Base-by-base conservation (phyloP, 805 yeast species). In the Komagataella kurtzmanii region DNA sequence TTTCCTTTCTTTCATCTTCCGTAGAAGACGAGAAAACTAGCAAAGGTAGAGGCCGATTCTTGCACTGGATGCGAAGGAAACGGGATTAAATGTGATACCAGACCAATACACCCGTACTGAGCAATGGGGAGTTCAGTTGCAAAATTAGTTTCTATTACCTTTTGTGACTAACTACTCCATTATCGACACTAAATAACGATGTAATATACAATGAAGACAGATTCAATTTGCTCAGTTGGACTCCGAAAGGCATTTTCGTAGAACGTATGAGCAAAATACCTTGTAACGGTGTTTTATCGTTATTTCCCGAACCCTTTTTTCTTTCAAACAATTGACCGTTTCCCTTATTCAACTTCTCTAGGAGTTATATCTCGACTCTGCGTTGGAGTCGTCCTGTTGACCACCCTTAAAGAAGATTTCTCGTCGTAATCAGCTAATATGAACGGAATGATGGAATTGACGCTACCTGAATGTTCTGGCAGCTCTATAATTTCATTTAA, bases 361-460 rank as follows among this genome's bases (percentile, higher is more conserved):
- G 40, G 40, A 30, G 40, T 30, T 8, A 30, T 30, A 30, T 30
- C n/a, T 30, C 40, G 40, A 14, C 40, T 30, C 14, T 4, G 40
- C 12, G 40, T 30, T 30, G 40, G 40, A 8, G 40, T 30, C 14
- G 40, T 19, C n/a, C 51, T 12, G 50, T 61, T 62, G 8, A 51
- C 51, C n/a, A 60, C 56, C 36, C 53, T 56, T 40, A 61, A 54
- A 14, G 50, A 52, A 17, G 56, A 50, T 12, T 44, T 17, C 21
- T 58, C 57, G 48, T 61, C 61, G 54, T 63, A 64, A 7, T 68
- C 69, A 18, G 53, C 49, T 7, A 65, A 48, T 62, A 64, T 60
- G 44, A 56, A 60, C 7, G 68, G 67, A 8, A 44, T 43, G 6
- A 48, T 8, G 8, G 50, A 50, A 5, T 48, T 19, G 17, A 24